phyloP scores from a whole-genome alignment of 139 green algal genomes.

The Haematococcus lacustris region DNA sequence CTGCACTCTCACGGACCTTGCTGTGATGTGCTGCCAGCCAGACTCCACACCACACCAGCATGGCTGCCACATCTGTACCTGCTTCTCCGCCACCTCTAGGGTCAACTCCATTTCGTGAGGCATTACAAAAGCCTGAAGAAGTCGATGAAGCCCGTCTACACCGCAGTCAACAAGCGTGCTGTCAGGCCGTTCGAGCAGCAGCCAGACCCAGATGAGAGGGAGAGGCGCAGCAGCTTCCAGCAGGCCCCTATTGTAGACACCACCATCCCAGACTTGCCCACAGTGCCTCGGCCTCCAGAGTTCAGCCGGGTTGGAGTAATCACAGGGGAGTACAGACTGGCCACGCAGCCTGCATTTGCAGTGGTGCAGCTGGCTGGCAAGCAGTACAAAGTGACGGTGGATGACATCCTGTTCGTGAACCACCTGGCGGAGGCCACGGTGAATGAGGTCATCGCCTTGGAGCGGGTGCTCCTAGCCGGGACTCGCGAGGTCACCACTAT shows the following conservation, averaged over 20 bases:
- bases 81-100: too few species aligned
- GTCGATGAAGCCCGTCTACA: conserved; percentile 28
- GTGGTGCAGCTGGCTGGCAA: conserved; percentile 22
- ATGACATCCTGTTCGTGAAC: conserved; percentile 41
- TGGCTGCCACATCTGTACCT: too few species aligned
- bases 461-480: conserved; percentile 32
- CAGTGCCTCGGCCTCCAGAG: conserved; percentile 10
- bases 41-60: too few species aligned
- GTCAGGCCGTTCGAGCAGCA: conserved; percentile 14
- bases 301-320: conserved; percentile 22
- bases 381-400: conserved; percentile 43
- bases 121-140: conserved; percentile 28
- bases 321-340: conserved; percentile 17
- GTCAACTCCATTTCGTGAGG: too few species aligned
- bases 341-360: conserved; percentile 24
- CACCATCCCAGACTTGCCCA: conserved; percentile 27
- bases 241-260: conserved; percentile 16
- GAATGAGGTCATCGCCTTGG: conserved; percentile 37
- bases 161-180: conserved; percentile 23
- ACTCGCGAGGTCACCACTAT: conserved; percentile 21
- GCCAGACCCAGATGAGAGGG: neutral
- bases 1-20: too few species aligned
- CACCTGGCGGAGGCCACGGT: conserved; percentile 21
- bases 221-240: neutral
- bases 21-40: too few species aligned